These are phyloP conservation scores for Achaetomium macrosporum DNA, from an alignment of 2,329 filamentous ascomycete genomes.

Conservation along the genomic window DNA sequence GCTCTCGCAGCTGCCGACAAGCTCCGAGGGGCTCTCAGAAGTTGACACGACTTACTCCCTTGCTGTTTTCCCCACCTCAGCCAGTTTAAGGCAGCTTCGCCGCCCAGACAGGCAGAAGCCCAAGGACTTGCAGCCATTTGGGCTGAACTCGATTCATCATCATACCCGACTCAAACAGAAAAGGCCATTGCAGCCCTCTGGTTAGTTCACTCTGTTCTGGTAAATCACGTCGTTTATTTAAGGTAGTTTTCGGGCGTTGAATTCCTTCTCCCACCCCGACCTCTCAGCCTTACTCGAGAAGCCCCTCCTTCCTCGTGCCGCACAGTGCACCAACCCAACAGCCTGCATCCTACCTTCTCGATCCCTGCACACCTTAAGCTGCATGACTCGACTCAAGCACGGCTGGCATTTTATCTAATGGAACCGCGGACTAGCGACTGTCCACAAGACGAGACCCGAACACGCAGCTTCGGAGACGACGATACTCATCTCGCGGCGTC, in stretches of 20 bases:
- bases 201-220: slow-evolving; percentile 6
- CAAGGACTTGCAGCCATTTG: slow-evolving; percentile 9
- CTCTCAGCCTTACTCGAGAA: background rate
- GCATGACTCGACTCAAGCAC: slow-evolving; percentile 32
- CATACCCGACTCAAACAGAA: background rate
- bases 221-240: background rate
- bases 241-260: background rate
- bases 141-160: background rate
- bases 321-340: background rate
- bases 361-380: slow-evolving; percentile 15
- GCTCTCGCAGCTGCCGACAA: background rate
- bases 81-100: slow-evolving; percentile 18
- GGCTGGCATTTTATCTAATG: slow-evolving; percentile 40
- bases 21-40: slow-evolving; percentile 10
- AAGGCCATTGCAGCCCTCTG: background rate
- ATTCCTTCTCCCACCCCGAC: background rate
- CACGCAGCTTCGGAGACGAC: slow-evolving; percentile 1
- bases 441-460: background rate
- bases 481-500: background rate
- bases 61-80: slow-evolving; percentile 16
- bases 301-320: background rate
- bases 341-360: slow-evolving; percentile 9
- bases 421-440: slow-evolving; percentile 38
- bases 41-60: slow-evolving; percentile 16
- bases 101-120: slow-evolving; percentile 18